Evolutionary conservation across 2,329 filamentous ascomycete species (phyloP).

Genomic region (Fusarium incarnatum): DNA sequence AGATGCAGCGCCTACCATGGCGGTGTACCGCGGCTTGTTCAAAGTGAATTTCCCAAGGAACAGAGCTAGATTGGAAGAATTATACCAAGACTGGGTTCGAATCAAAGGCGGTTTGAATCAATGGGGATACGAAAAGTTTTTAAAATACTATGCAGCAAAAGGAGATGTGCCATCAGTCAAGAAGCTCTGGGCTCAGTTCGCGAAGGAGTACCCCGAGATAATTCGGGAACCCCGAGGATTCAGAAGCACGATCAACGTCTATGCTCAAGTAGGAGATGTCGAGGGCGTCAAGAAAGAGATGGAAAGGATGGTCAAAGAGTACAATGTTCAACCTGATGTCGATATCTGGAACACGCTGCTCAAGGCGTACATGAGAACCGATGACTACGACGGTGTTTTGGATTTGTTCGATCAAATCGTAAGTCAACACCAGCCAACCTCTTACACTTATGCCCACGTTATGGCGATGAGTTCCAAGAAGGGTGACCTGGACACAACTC

Average conservation of each 20-base stretch:
- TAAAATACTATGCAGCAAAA: conserved; percentile 60
- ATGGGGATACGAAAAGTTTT: conserved; percentile 61
- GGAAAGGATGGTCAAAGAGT: conserved; percentile 66
- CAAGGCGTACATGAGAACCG: conserved; percentile 73
- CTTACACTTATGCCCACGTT: conserved; percentile 75
- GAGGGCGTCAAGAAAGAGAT: conserved; percentile 70
- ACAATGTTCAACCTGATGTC: conserved; percentile 66
- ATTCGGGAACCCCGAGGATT: conserved; percentile 55
- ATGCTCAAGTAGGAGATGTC: conserved; percentile 76
- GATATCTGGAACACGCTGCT: conserved; percentile 82
- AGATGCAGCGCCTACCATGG: conserved; percentile 51
- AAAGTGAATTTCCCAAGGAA: conserved; percentile 55
- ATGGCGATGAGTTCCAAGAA: conserved; percentile 77
- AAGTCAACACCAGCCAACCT: conserved; percentile 64
- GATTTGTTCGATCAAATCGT: conserved; percentile 71
- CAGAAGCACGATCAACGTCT: conserved; percentile 74
- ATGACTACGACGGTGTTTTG: conserved; percentile 75
- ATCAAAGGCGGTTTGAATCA: conserved; percentile 55
- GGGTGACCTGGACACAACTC: conserved; percentile 78
- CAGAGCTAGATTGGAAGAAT: conserved; percentile 56
- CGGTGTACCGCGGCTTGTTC: conserved; percentile 60
- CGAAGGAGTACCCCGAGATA: conserved; percentile 51
- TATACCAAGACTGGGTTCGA: conserved; percentile 63
- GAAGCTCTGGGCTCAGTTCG: conserved; percentile 60
- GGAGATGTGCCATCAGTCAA: conserved; percentile 62